Evolutionary conservation across 345 rosid species (phyloP), one percentile per base, ranked within the genome.

Genomic region (Sonneratia alba): DNA sequence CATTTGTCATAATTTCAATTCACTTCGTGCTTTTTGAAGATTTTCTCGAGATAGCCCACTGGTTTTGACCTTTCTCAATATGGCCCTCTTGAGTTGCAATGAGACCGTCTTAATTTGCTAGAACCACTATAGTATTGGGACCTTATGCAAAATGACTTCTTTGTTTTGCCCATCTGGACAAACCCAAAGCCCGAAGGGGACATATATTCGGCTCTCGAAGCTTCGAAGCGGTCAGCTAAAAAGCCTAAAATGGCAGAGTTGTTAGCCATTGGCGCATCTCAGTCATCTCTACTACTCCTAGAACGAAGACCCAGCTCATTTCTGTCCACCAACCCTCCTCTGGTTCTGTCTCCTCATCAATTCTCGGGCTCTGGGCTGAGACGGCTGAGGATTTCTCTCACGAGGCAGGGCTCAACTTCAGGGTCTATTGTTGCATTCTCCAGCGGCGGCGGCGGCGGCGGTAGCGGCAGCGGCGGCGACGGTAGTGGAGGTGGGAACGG

Each of bases 401-500:
- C 66, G 15, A 62, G 66, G 16, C 66, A 62, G 66, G 66, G 66
- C 38, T 62, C 38, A 12, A 10, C 3, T 62, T 37, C 38, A 18
- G 37, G 37, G 37, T 2, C 37, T 15, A 3, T 32, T 62, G 18
- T 62, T 34, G 66, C 66, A 11, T 62, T 62, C 37, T 62, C 66
- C 38, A 8, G 36, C 66, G 66, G 38, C 66, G 68, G 68, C 7
- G 68, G 68, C 7, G 72, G 79, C 5, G 73, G 75, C 0, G 78
- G 81, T 0, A 76, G 80, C 0, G 84, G 36, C 18, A 15, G 4
- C 0, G 38, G 66, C 5, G 38, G 66, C 37, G 66, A 77, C 0
- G 74, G 73, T 0, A 81, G 69, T 0, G 78, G 84, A 3, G 85
- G 62, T 3, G 68, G 78, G 2, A 18, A 36, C 22, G 75, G 72